Base-by-base conservation (phyloP, 176 grass and related monocot genomes). In the Poa annua region DNA sequence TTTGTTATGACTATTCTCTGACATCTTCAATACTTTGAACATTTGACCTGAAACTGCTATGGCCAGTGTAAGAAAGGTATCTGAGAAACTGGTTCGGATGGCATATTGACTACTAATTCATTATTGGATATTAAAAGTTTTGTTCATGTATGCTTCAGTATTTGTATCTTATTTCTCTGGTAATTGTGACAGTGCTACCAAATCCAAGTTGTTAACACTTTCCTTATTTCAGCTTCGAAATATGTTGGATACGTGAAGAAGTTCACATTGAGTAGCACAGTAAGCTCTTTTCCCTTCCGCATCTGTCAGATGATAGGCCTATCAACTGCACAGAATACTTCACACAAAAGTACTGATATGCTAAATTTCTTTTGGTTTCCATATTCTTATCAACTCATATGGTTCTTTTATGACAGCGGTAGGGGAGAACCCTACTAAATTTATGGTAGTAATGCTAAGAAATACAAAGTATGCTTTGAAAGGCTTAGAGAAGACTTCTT, bases 201-300 rank as follows among this genome's bases (percentile, higher is more conserved):
- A 76, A 24, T 83, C 29, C 38, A 59, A 62, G 32, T n/a, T 80
- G 13, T 68, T 69, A 53, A 83, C 51, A 47, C 68, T 77, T 21
- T 62, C 71, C 84, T 83, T 49, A 24, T 87, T 87, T 79, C 91
- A 98, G 93, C 96, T 90, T 98, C 93, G n/a, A 98, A 95, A 88
- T 98, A 95, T 87, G 91, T 88, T 45, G 96, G 93, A 80, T 98
- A 98, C 35, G 91, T 98, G 85, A 98, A 95, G 89, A 95, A 95
- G 85, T 98, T 98, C 81, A 93, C 93, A 21, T 81, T 96, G 55
- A 88, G 93, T 79, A 90, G 92, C 89, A 98, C 96, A 35, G 93
- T 98, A 82, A 91, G 92, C 86, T 88, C 14, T 52, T 54, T 62
- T 66, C 74, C 47, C 49, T 66, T 33, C n/a, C 44, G 39, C 56